Base-by-base conservation (phyloP, 768 basidiomycete genomes). In the Xerocomellus intermedius region DNA sequence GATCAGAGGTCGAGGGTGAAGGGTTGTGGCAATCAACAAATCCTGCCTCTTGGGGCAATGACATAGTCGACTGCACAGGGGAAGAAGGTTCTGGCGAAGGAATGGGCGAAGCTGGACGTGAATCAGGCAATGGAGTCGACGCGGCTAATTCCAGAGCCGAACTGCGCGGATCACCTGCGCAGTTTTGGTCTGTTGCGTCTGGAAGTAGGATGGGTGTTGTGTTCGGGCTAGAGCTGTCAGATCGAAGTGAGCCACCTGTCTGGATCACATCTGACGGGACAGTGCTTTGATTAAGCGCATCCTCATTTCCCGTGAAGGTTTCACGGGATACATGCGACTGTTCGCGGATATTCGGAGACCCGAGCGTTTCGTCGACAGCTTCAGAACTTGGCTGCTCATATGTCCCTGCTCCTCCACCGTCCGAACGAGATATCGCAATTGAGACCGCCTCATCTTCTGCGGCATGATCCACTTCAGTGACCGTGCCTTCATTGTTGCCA, bases 111-210 rank as follows among this genome's bases (percentile, higher is more conserved):
- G 26, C 49, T 19, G 64, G 46, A 5, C 54, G 63, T 26, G 65
- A 67, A 42, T 58, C 55, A 24, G 65, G 60, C 8, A 68, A 45
- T 37, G 66, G 48, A 42, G 45, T 56, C n/a, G 63, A 57, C 5
- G 51, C 45, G 16, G 63, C 60, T 4, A 58, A 32, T 36, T 60
- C 66, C n/a, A 57, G 42, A 8, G 17, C 45, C n/a, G 56, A 21
- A 8, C 4, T 10, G 6, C 22, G 35, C 5, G 30, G 12, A 30
- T 6, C 14, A 30, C 24, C 35, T 19, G 36, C 22, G 3, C 0
- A 3, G 35, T 17, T 41, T 39, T 50, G 44, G 12, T 37, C 41
- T 6, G 28, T 42, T 26, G n/a, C 10, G 22, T 44, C 46, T 30
- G 42, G 24, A 47, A 42, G 30, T 1, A n/a, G 35, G n/a, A 24